A percentile compares a stretch with the other conserved stretches of the same genome.
Evolutionary conservation across 495 filamentous ascomycete species (phyloP).

Genomic region (Xylaria grammica): DNA sequence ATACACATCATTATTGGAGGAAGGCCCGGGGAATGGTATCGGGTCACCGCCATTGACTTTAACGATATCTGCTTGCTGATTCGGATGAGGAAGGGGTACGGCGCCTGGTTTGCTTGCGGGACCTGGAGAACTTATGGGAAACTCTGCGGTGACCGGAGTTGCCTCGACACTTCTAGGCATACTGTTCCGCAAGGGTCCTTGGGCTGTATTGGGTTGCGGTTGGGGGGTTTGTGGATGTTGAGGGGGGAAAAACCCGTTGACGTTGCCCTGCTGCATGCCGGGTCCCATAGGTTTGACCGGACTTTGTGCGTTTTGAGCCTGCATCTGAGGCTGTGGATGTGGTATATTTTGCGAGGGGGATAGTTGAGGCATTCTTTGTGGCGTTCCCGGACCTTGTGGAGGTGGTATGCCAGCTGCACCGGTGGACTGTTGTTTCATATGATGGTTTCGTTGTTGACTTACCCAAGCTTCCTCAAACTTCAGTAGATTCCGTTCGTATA

Average conservation of each 20-base stretch:
- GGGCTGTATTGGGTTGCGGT: slow-evolving; percentile 40
- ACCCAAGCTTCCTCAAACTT: slow-evolving; percentile 77
- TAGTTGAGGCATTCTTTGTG: slow-evolving; percentile 45
- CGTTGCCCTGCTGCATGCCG: slow-evolving; percentile 46
- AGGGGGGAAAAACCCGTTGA: slow-evolving; percentile 58
- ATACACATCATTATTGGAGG: slow-evolving; percentile 53
- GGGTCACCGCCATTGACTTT: slow-evolving; percentile 33
- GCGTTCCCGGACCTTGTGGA: slow-evolving; percentile 45
- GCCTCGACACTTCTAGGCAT: slow-evolving; percentile 49
- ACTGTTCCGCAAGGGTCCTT: slow-evolving; percentile 44
- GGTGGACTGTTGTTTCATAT: slow-evolving; percentile 57
- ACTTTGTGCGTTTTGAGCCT: slow-evolving; percentile 50
- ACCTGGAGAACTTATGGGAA: slow-evolving; percentile 47
- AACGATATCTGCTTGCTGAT: slow-evolving; percentile 36
- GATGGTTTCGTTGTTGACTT: slow-evolving; percentile 62
- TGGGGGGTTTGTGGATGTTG: slow-evolving; percentile 48
- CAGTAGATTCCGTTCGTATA: slow-evolving; percentile 75
- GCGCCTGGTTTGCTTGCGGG: slow-evolving; percentile 42
- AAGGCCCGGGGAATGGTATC: slow-evolving; percentile 41
- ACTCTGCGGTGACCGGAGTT: slow-evolving; percentile 46
- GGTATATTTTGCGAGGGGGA: slow-evolving; percentile 54
- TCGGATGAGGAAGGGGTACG: slow-evolving; percentile 42
- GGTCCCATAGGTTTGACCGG: slow-evolving; percentile 57
- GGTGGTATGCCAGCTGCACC: slow-evolving; percentile 48
- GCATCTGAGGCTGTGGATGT: slow-evolving; percentile 55